These are phyloP conservation scores for Wickerhamomyces bovis DNA, from an alignment of 805 yeast species.

Conservation along the genomic window DNA sequence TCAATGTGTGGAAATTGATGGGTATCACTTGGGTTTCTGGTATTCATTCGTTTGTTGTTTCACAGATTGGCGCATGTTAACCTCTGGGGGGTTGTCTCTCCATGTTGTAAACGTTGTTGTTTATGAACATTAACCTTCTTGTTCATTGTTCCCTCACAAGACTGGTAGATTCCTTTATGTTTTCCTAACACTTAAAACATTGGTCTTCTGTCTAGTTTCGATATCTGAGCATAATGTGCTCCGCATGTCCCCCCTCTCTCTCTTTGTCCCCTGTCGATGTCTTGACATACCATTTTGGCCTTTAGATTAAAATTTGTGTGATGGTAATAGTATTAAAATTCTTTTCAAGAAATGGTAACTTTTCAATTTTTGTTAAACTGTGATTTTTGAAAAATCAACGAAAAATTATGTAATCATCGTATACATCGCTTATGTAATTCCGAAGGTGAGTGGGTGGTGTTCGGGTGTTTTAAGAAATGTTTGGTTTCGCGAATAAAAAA, in stretches of 20 bases:
- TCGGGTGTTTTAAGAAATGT: constrained; percentile 1
- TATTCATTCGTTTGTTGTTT: too few relatives aligned
- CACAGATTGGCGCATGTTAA: too few relatives aligned
- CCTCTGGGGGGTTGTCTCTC: too few relatives aligned
- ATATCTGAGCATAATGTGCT: too few relatives aligned
- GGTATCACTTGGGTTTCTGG: too few relatives aligned
- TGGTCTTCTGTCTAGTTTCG: too few relatives aligned
- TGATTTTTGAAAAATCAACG: not conserved
- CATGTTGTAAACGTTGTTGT: too few relatives aligned
- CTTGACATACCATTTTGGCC: constrained; percentile 16
- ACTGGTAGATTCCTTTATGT: too few relatives aligned
- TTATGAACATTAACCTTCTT: too few relatives aligned
- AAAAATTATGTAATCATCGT: constrained; percentile 1
- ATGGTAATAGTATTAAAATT: not conserved
- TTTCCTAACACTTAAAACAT: not conserved
- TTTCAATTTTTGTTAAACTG: not conserved
- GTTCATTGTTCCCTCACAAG: too few relatives aligned
- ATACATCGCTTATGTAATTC: constrained; percentile 1
- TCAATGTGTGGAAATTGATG: not conserved
- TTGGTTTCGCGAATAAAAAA: not conserved
- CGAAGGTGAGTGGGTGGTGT: constrained; percentile 2
- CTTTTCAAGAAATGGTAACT: constrained; percentile 1
- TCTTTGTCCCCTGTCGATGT: not conserved
- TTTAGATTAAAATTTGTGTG: constrained; percentile 7
- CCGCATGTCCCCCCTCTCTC: not conserved